Evolutionary conservation across 2,329 filamentous ascomycete species (phyloP), one percentile per base, ranked within the genome.

Genomic region (Trichoderma guizhouense): DNA sequence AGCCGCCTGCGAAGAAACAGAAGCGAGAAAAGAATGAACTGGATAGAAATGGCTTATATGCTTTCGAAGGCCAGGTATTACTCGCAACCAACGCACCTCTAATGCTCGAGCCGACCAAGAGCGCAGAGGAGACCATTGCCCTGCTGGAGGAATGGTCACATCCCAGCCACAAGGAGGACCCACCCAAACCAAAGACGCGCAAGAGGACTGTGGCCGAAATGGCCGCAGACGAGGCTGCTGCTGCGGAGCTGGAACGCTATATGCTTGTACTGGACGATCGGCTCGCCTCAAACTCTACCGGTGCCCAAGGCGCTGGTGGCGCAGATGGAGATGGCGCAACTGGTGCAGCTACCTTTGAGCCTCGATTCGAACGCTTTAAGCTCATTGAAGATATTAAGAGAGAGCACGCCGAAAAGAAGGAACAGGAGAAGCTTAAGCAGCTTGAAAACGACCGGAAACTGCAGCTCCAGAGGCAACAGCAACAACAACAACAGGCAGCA

Each of bases 121-220:
- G 83, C 74, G 83, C 88, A 3, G 89, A 90, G 62, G 91, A 94
- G 75, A 90, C 90, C 1, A 91, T 94, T 62, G 86, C 86, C 12
- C 86, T 97, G 4, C 85, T 98, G 3, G 90, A 93, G 34, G 85
- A 87, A 21, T 85, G 95, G 76, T 86, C 89, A 24, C 93, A 97
- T 79, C 92, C 94, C 7, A 89, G 94, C 71, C 93, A 98, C 80
- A 88, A 89, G 34, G 89, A 92, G 64, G 85, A 89, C 57, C 91
- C 94, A 11, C 95, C 96, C 0, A 88, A 92, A 73, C 94, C 94
- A 3, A 98, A 97, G 85, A 91, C 91, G 8, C 88, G 96, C 71
- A 98, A 99, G 86, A 90, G 95, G 74, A 99, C 96, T 0, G 91
- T 97, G 21, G 96, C 96, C 9, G 95, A 99, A 79, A 90, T 98